Evolutionary conservation across 2,329 filamentous ascomycete genomes (phyloP), one percentile per base, ranked within the genome.

Genomic region (Thermothelomyces thermophilus): DNA sequence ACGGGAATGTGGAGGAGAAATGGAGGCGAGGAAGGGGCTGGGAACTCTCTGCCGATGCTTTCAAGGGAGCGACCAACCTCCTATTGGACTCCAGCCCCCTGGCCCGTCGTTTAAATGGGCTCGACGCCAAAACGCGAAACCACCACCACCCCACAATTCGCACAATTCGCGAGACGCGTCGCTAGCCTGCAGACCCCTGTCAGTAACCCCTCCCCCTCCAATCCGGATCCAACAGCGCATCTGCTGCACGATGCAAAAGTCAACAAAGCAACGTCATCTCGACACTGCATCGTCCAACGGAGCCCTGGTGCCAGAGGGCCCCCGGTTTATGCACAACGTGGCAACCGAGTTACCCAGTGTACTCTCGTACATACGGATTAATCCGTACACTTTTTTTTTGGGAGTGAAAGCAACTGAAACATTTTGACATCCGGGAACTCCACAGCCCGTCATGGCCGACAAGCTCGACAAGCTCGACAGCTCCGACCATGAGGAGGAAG

Each of bases 401-500:
- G n/a, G n/a, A n/a, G n/a, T n/a, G n/a, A n/a, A n/a, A n/a, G n/a
- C n/a, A n/a, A n/a, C n/a, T n/a, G n/a, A n/a, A n/a, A n/a, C n/a
- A 31, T 17, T 19, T 34, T 17, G n/a, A 19, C n/a, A 17, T 20
- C n/a, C n/a, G 17, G 8, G 16, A 34, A 2, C 6, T 39, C 17
- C 9, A 31, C 30, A 19, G n/a, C 24, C 40, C 57, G 59, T 51
- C 52, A 76, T 77, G 73, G 65, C 70, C 31, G 72, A 73, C 62
- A 61, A n/a, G n/a, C n/a, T n/a, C n/a, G n/a, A 70, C 46, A 64
- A n/a, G n/a, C n/a, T 64, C 39, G 68, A 74, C 51, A 66, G 71
- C 56, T 76, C 73, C 22, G 70, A 76, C 53, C 65, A 51, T 28
- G 57, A 60, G 17, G 57, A 60, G n/a, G 55, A 60, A 20, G 57